Evolutionary conservation across 164 flowering plant genomes (phyloP), one percentile per base, ranked within the genome.

Genomic region (Stephania japonica): DNA sequence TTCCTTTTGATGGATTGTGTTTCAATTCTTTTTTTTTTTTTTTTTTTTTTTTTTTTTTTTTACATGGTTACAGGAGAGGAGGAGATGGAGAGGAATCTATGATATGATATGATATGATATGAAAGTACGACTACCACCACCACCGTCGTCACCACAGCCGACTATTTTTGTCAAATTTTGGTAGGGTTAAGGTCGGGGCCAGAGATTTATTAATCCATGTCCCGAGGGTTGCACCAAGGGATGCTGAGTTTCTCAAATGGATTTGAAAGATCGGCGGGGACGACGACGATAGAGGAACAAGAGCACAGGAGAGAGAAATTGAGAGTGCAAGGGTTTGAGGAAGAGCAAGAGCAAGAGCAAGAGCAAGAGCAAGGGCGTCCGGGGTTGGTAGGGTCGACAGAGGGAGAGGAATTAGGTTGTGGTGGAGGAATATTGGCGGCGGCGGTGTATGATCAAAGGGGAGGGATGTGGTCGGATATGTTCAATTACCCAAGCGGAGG

Each of bases 401-500:
- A 50, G 59, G 59, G 12, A 1, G 59, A 50, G 59, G n/a, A n/a
- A n/a, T n/a, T n/a, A n/a, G n/a, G n/a, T 0, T 3, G 1, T 82
- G 3, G 86, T 81, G 14, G 88, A 84, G 24, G 84, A 83, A 59
- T 86, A 75, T 67, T 65, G 79, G 79, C 0, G 83, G 74, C 90
- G 0, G 91, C n/a, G 21, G 64, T 80, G 24, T 91, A 88, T 62
- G 94, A 89, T 44, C 49, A 44, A 21, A 76, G 87, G 0, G 84
- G 83, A 19, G 94, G 91, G 26, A 93, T 91, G 91, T 80, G 93
- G 65, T 91, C 98, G 0, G 98, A 95, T 71, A 91, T 95, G 97
- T 91, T 91, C 83, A 87, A 83, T 84, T 95, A 83, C 72, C 88
- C 81, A 5, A 81, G 80, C 7, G 69, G 78, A 4, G 65, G 77